A percentile compares a stretch with the other conserved stretches of the same genome.
Evolutionary conservation across 768 basidiomycete genomes (phyloP).

Genomic region (Hygrophoropsis aurantiaca): DNA sequence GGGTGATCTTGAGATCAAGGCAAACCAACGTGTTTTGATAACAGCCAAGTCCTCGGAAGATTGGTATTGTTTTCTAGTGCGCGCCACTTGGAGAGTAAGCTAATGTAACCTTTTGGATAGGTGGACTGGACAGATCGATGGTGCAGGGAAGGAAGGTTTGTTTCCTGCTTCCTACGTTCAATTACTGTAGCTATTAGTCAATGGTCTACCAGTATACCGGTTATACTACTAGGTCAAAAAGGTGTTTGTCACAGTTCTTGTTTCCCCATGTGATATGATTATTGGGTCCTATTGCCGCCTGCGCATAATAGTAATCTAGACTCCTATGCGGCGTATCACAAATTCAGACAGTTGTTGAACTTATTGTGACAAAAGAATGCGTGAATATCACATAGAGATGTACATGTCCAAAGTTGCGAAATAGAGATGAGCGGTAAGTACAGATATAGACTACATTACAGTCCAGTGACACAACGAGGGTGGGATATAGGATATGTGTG

Average conservation of each 20-base stretch:
- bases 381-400: neutral
- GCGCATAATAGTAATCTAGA: too few species aligned
- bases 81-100: conserved; percentile 1
- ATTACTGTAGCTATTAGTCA: conserved; percentile 44
- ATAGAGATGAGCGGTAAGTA: conserved; percentile 1
- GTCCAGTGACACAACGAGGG: conserved; percentile 1
- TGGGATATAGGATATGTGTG: neutral
- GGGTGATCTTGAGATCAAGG: conserved; percentile 61
- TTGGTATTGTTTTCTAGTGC: conserved; percentile 49
- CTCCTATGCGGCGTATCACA: too few species aligned
- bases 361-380: neutral
- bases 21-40: conserved; percentile 59
- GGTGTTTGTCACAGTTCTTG: too few species aligned
- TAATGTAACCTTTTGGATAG: conserved; percentile 32
- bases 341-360: too few species aligned
- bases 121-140: conserved; percentile 68
- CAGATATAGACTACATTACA: neutral
- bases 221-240: too few species aligned
- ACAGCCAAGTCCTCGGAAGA: conserved; percentile 70
- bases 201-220: too few species aligned
- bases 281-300: too few species aligned
- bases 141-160: conserved; percentile 55
- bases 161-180: conserved; percentile 73
- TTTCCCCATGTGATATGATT: too few species aligned
- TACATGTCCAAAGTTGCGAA: neutral